phyloP scores from a whole-genome alignment of 1,139 yeast genomes.

The Yamadazyma songkhlaensis region DNA sequence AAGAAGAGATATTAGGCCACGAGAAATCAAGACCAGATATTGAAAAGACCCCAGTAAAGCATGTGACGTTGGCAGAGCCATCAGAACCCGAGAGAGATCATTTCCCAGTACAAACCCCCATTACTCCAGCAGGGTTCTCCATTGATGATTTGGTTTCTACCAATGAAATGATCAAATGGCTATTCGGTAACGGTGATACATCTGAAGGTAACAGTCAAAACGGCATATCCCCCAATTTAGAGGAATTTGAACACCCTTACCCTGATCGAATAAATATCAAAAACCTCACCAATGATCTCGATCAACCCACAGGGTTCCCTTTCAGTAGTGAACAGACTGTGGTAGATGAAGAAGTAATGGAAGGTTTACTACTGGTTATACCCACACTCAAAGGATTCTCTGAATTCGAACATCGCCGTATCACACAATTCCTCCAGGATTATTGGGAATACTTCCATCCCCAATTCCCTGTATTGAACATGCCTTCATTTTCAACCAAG shows the following conservation, averaged over 20 bases:
- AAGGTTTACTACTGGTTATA: conserved; percentile 8
- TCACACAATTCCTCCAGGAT: conserved; percentile 27
- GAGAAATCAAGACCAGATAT: not conserved
- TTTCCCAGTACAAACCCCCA: not conserved
- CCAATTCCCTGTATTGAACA: conserved; percentile 60
- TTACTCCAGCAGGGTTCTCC: conserved; percentile 5
- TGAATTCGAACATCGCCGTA: conserved; percentile 20
- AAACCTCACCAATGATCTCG: not conserved
- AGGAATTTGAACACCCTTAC: conserved; percentile 12
- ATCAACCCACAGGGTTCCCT: conserved; percentile 10
- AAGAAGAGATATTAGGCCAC: not conserved
- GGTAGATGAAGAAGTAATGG: conserved; percentile 9
- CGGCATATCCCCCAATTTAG: conserved; percentile 12
- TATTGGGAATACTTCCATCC: conserved; percentile 64
- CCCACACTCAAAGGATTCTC: conserved; percentile 13
- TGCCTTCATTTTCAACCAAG: conserved; percentile 59
- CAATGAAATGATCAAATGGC: conserved; percentile 15
- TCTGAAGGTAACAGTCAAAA: conserved; percentile 8
- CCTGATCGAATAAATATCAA: not conserved
- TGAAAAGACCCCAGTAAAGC: not conserved
- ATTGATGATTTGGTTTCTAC: conserved; percentile 14
- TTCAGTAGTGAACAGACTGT: conserved; percentile 11
- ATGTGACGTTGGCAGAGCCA: too few relatives aligned
- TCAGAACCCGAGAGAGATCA: too few relatives aligned
- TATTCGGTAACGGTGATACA: conserved; percentile 14